Evolutionary conservation across 495 filamentous ascomycete genomes (phyloP).

Genomic region (Cudoniella acicularis): DNA sequence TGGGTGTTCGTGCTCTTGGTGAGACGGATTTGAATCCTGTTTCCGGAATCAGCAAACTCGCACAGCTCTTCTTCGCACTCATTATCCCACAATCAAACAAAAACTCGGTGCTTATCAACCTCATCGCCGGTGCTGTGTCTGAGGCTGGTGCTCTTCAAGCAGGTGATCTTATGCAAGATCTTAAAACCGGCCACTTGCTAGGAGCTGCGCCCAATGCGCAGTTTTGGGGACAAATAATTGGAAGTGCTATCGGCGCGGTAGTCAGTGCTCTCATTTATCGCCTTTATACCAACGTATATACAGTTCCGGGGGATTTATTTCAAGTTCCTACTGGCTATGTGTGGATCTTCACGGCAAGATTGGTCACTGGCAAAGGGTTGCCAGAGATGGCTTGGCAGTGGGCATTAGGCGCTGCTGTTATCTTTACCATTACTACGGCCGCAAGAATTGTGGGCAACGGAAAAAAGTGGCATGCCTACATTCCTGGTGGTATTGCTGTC

Average conservation of each 20-base stretch:
- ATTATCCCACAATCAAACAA: conserved; percentile 73
- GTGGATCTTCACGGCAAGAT: conserved; percentile 92
- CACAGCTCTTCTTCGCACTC: conserved; percentile 90
- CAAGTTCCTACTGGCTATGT: conserved; percentile 92
- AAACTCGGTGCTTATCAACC: conserved; percentile 85
- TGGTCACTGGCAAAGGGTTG: conserved; percentile 90
- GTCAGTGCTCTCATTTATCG: conserved; percentile 85
- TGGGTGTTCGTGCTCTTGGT: conserved; percentile 92
- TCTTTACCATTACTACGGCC: conserved; percentile 68
- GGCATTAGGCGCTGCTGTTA: conserved; percentile 61
- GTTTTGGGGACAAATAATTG: conserved; percentile 94
- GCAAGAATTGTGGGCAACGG: conserved; percentile 54
- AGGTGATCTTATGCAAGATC: conserved; percentile 96
- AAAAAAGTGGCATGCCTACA: conserved; percentile 51
- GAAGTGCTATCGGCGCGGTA: conserved; percentile 81
- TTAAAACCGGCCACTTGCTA: conserved; percentile 93
- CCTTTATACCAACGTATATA: conserved; percentile 86
- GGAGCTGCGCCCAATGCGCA: conserved; percentile 91
- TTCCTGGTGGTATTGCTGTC: conserved; percentile 93
- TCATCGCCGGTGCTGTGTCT: conserved; percentile 88
- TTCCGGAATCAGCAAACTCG: conserved; percentile 93
- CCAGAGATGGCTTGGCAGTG: conserved; percentile 77
- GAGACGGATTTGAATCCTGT: conserved; percentile 98
- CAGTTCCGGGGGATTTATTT: conserved; percentile 82
- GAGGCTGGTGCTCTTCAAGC: conserved; percentile 90